A percentile compares a stretch with the other conserved stretches of the same genome.
Conservation (phyloP, 2,329 filamentous ascomycete species). For the Cercospora beticola region DNA sequence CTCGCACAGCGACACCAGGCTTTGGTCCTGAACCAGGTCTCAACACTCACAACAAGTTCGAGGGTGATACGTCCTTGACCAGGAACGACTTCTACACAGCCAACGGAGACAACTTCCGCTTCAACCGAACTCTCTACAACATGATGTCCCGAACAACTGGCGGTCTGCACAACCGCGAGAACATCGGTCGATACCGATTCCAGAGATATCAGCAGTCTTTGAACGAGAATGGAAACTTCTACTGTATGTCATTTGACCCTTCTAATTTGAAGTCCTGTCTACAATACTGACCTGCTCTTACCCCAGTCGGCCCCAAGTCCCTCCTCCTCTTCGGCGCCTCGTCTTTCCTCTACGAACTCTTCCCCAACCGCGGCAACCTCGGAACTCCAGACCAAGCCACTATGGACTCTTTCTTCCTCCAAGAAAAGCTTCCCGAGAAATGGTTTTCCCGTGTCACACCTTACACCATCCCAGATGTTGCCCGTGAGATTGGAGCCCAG, state of each 20-base stretch:
- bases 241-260: slow-evolving; percentile 25
- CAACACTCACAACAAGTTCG: slow-evolving; percentile 49
- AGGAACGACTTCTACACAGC: slow-evolving; percentile 43
- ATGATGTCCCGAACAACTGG: slow-evolving; percentile 38
- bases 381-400: slow-evolving; percentile 17
- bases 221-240: slow-evolving; percentile 45
- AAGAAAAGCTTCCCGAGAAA: slow-evolving; percentile 43
- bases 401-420: slow-evolving; percentile 43
- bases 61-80: slow-evolving; percentile 44
- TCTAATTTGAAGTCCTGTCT: no score
- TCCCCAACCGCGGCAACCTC: slow-evolving; percentile 33
- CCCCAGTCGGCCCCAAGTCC: slow-evolving; percentile 38
- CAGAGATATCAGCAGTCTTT: slow-evolving; percentile 45
- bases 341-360: slow-evolving; percentile 48
- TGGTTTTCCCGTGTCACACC: slow-evolving; percentile 33
- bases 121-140: slow-evolving; percentile 45
- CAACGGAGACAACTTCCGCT: slow-evolving; percentile 42
- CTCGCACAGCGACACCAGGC: slow-evolving; percentile 39
- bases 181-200: slow-evolving; percentile 42
- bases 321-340: slow-evolving; percentile 46
- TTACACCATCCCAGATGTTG: slow-evolving; percentile 42
- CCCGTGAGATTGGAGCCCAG: slow-evolving; percentile 42
- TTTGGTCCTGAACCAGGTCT: slow-evolving; percentile 44
- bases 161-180: slow-evolving; percentile 41
- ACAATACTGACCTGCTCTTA: background rate